phyloP scores from a whole-genome alignment of 352 stramenopile genomes.

The Saprolegnia diclina region DNA sequence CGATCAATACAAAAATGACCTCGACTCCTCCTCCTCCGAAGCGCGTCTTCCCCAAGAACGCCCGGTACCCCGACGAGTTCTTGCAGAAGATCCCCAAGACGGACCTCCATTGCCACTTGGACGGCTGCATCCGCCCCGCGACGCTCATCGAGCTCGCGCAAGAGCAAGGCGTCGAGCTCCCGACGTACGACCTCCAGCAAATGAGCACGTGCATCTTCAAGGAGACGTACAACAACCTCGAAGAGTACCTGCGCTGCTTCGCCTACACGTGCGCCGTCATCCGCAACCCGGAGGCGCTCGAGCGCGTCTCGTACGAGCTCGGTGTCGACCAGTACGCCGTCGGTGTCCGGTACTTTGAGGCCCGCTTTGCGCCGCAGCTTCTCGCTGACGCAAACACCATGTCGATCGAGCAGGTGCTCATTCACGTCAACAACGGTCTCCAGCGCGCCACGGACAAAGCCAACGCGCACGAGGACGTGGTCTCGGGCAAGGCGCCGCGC shows the following conservation, averaged over 20 bases:
- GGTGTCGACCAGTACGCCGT: slow-evolving; percentile 67
- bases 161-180: slow-evolving; percentile 58
- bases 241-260: slow-evolving; percentile 85
- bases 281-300: slow-evolving; percentile 48
- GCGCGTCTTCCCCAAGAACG: slow-evolving; percentile 47
- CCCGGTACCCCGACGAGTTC: slow-evolving; percentile 60
- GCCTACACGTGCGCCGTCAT: slow-evolving; percentile 66
- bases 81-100: slow-evolving; percentile 67
- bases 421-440: slow-evolving; percentile 54
- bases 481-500: slow-evolving; percentile 43
- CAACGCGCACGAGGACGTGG: slow-evolving; percentile 55
- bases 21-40: slow-evolving; percentile 25
- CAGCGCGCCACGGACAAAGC: slow-evolving; percentile 59
- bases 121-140: slow-evolving; percentile 69
- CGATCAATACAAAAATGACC: slow-evolving; percentile 2
- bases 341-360: slow-evolving; percentile 83
- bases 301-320: slow-evolving; percentile 83
- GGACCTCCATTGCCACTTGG: slow-evolving; percentile 84
- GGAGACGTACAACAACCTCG: slow-evolving; percentile 67
- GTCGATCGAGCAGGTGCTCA: slow-evolving; percentile 66
- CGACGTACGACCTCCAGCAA: slow-evolving; percentile 62
- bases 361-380: slow-evolving; percentile 80
- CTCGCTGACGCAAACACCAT: slow-evolving; percentile 55
- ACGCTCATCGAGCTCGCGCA: slow-evolving; percentile 82
- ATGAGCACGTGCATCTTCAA: slow-evolving; percentile 69